Percentiles rank a stretch among this genome's conserved stretches.
Conservation (phyloP, 1,284 basidiomycete species). For the Coniophora puteana region DNA sequence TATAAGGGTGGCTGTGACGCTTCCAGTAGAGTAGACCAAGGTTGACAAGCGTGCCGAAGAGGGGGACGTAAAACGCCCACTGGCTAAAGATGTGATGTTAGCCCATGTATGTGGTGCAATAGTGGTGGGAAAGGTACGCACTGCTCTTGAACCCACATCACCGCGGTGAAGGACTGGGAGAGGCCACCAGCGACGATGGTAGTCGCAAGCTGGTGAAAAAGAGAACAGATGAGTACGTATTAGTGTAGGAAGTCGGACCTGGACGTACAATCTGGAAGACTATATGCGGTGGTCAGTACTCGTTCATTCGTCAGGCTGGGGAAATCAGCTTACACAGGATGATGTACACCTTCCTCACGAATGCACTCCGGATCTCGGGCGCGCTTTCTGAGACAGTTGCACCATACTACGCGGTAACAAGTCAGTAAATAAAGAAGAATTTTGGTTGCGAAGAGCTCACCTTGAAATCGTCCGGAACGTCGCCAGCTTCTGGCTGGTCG, state of each 20-base stretch:
- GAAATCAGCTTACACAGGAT: constrained; percentile 63
- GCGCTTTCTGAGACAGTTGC: constrained; percentile 73
- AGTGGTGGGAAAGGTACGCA: constrained; percentile 29
- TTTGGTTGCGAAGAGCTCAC: constrained; percentile 31
- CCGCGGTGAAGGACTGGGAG: constrained; percentile 51
- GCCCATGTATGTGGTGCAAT: constrained; percentile 3
- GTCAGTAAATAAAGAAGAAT: constrained; percentile 6
- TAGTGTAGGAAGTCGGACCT: not conserved
- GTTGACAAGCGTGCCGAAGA: constrained; percentile 72
- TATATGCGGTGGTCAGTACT: constrained; percentile 22
- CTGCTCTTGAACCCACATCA: constrained; percentile 72
- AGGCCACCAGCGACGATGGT: constrained; percentile 64
- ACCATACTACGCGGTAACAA: constrained; percentile 55
- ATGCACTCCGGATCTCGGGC: constrained; percentile 66
- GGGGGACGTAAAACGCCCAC: constrained; percentile 74
- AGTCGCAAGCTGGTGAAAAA: constrained; percentile 53
- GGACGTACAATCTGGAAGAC: constrained; percentile 67
- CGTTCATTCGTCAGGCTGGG: not conserved
- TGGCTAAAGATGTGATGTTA: constrained; percentile 36
- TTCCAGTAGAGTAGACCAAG: constrained; percentile 84
- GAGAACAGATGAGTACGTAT: constrained; percentile 9
- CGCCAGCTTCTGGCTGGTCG: constrained; percentile 65
- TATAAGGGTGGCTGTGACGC: constrained; percentile 80
- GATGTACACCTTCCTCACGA: constrained; percentile 78
- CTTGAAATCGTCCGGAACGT: constrained; percentile 84